Base-by-base conservation (phyloP, 2,329 filamentous ascomycete species). In the Fusarium tricinctum region DNA sequence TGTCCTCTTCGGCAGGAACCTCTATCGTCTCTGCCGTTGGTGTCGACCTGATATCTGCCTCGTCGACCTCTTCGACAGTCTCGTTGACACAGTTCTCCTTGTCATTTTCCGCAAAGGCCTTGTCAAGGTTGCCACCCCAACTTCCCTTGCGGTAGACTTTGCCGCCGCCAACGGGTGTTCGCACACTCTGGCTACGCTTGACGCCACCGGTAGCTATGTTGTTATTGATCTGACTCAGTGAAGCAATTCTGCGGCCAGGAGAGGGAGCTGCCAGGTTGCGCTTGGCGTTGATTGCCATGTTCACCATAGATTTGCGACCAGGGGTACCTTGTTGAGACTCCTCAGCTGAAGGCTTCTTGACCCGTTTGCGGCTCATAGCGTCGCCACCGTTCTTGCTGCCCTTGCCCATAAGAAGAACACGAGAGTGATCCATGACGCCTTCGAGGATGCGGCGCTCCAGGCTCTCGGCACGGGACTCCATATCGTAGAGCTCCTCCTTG, bases 341-440 rank as follows among this genome's bases (percentile, higher is more conserved):
- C 6, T 73, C 69, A 9, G 72, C 72, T n/a, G 63, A 66, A 9
- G 79, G 77, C 61, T 83, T 84, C 72, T 83, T 81, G 60, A 84
- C 78, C 9, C 87, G 82, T 78, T 89, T 89, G 50, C 86, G 85
- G 76, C 80, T 88, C 86, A 89, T 88, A 63, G 82, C 80, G 53
- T 88, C 86, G 13, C 83, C 80, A 13, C 80, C 80, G 43, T 60
- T 68, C 72, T 83, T 84, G 70, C 78, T 81, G 5, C 86, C 81
- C 81, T 92, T 91, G 70, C 89, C 84, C 83, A 96, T 92, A 59
- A 98, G 87, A n/a, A 97, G 85, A 26, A 95, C 90, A 8, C 95
- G 91, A 20, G 95, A 97, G 77, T 98, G 95, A 73, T 98, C 94
- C 81, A 99, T 97, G 66, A 98, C 93, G 26, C 95, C 94, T 70